A percentile compares a stretch with the other conserved stretches of the same genome.
Evolutionary conservation across 1,284 basidiomycete species (phyloP).

Genomic region (Pseudozyma hubeiensis): DNA sequence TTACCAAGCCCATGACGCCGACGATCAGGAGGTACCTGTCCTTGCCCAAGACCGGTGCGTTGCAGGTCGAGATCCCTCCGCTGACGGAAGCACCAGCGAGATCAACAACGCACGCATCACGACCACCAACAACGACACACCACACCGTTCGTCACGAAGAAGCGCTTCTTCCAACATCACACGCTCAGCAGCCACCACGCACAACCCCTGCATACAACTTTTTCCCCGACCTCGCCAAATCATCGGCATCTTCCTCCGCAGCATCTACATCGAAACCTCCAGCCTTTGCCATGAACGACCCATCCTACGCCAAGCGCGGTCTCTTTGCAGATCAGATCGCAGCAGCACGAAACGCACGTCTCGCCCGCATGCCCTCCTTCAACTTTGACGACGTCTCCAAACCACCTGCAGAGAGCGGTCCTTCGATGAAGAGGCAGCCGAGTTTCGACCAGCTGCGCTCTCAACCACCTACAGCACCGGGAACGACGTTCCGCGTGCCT

Average conservation of each 20-base stretch:
- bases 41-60: slow-evolving; percentile 58
- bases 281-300: slow-evolving; percentile 28
- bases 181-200: slow-evolving; percentile 6
- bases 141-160: slow-evolving; percentile 9
- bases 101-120: neutral
- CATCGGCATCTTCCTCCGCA: slow-evolving; percentile 3
- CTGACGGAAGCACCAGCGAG: neutral
- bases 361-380: slow-evolving; percentile 33
- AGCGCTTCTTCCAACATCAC: neutral
- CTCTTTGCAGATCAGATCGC: slow-evolving; percentile 46
- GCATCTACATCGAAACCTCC: neutral
- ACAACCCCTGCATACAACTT: slow-evolving; percentile 24
- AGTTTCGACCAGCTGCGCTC: slow-evolving; percentile 28
- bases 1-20: slow-evolving; percentile 71
- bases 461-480: neutral
- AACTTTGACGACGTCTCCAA: slow-evolving; percentile 25
- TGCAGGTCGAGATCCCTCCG: slow-evolving; percentile 26
- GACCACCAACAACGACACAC: neutral
- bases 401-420: neutral
- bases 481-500: slow-evolving; percentile 16
- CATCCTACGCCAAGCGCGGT: slow-evolving; percentile 27
- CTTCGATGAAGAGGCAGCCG: slow-evolving; percentile 21
- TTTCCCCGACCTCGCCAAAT: slow-evolving; percentile 28
- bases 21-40: slow-evolving; percentile 70
- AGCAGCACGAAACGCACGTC: slow-evolving; percentile 30